Evolutionary conservation across 2,329 filamentous ascomycete species (phyloP).

Genomic region (Fusarium humuli): DNA sequence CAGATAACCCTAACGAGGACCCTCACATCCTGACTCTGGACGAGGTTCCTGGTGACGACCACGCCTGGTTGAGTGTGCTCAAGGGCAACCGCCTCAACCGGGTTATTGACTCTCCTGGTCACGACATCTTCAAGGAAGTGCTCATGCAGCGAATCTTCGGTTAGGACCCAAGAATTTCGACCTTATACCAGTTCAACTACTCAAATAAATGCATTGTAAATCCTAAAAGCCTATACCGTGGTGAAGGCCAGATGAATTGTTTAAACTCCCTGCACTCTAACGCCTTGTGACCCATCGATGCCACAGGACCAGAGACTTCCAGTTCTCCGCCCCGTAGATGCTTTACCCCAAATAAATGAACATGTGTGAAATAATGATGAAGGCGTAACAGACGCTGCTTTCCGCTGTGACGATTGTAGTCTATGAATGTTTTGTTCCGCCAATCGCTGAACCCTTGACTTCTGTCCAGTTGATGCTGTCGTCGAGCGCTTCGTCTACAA

Average conservation of each 20-base stretch:
- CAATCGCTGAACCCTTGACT: conserved; percentile 86
- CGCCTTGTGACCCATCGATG: conserved; percentile 41
- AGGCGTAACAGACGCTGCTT: conserved; percentile 3
- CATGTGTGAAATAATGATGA: conserved; percentile 4
- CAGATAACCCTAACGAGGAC: conserved; percentile 56
- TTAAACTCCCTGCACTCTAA: conserved; percentile 47
- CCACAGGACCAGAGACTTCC: conserved; percentile 17
- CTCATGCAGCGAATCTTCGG: conserved; percentile 75
- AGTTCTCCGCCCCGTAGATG: conserved; percentile 30
- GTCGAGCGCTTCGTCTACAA: conserved; percentile 91
- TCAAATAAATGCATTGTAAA: conserved; percentile 24
- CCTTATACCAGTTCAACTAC: conserved; percentile 33
- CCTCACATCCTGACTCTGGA: conserved; percentile 56
- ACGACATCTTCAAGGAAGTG: conserved; percentile 72
- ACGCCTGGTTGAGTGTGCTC: conserved; percentile 77
- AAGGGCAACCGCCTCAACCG: conserved; percentile 85
- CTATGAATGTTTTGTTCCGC: conserved; percentile 81
- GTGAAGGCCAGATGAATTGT: conserved; percentile 42
- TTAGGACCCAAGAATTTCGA: conserved; percentile 15
- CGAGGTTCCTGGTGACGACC: conserved; percentile 75
- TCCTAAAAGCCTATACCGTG: conserved; percentile 32
- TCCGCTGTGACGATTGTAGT: conserved; percentile 4
- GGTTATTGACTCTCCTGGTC: conserved; percentile 76
- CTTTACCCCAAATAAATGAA: conserved; percentile 38
- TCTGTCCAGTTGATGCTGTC: conserved; percentile 91